Evolutionary conservation across 2,329 filamentous ascomycete species (phyloP).

Genomic region (Cercospora sojina): DNA sequence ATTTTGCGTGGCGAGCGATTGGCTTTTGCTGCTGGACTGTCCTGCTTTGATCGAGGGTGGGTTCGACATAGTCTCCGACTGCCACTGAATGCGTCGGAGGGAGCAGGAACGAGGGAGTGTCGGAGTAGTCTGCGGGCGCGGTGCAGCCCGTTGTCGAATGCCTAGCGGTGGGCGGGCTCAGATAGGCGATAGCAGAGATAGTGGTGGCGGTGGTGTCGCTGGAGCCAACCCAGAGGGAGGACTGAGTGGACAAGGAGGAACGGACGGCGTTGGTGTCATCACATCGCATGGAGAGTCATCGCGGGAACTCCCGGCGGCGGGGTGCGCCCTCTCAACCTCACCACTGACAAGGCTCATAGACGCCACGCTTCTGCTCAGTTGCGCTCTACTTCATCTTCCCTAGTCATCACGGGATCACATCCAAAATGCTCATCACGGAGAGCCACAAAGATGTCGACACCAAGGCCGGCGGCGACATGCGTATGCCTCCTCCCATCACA

Average conservation of each 20-base stretch:
- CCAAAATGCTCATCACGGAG: slow-evolving; percentile 60
- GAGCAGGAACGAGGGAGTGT: slow-evolving; percentile 1
- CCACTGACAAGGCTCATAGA: slow-evolving; percentile 1
- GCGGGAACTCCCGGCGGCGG: slow-evolving; percentile 5
- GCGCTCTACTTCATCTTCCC: background rate
- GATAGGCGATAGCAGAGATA: slow-evolving; percentile 11
- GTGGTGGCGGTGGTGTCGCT: slow-evolving; percentile 14
- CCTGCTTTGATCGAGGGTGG: slow-evolving; percentile 40
- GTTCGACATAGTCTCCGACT: slow-evolving; percentile 44
- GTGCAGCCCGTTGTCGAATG: slow-evolving; percentile 7
- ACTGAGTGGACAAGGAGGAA: slow-evolving; percentile 12
- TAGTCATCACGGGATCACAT: background rate
- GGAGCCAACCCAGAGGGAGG: slow-evolving; percentile 18
- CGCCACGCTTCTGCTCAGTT: background rate
- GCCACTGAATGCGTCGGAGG: slow-evolving; percentile 29
- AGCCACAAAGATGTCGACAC: slow-evolving; percentile 60
- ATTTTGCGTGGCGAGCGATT: slow-evolving; percentile 26
- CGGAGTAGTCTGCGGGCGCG: slow-evolving; percentile 2
- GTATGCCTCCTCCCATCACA: slow-evolving; percentile 40
- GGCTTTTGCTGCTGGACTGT: slow-evolving; percentile 44
- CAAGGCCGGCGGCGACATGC: slow-evolving; percentile 59
- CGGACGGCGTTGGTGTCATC: slow-evolving; percentile 9
- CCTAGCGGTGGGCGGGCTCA: slow-evolving; percentile 14
- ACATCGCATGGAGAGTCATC: slow-evolving; percentile 3
- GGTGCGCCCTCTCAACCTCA: background rate